Evolutionary conservation across 352 stramenopile genomes (phyloP).

Genomic region (Globisporangium lucens): DNA sequence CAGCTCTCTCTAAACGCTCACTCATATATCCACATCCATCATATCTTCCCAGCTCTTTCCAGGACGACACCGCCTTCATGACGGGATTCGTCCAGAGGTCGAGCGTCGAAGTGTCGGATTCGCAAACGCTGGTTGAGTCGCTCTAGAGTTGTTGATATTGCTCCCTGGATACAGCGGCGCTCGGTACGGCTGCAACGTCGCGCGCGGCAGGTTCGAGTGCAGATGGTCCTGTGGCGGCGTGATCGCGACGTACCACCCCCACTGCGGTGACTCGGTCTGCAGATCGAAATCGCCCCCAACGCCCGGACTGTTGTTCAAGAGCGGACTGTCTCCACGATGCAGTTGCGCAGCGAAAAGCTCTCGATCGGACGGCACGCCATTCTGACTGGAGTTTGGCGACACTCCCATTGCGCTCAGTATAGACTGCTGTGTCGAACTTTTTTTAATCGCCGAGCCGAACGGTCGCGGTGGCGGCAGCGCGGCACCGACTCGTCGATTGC

Average conservation of each 20-base stretch:
- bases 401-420: conserved; percentile 1
- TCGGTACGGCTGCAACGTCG: conserved; percentile 10
- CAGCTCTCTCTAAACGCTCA: background rate
- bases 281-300: conserved; percentile 16
- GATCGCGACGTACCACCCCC: conserved; percentile 86
- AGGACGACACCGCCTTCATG: background rate
- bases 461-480: background rate
- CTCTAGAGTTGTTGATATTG: background rate
- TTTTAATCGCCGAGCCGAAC: conserved; percentile 9
- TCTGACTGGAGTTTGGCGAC: background rate
- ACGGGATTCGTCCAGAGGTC: conserved; percentile 33
- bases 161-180: conserved; percentile 1
- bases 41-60: background rate
- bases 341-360: background rate
- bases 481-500: background rate
- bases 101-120: conserved; percentile 25
- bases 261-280: conserved; percentile 76
- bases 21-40: background rate
- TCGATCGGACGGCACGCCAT: background rate
- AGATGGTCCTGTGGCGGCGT: conserved; percentile 74
- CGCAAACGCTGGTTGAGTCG: background rate
- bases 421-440: conserved; percentile 17
- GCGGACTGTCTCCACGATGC: background rate
- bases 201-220: conserved; percentile 21
- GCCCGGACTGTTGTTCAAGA: background rate